A percentile compares a stretch with the other conserved stretches of the same genome.
Conservation (phyloP, 768 basidiomycete genomes). For the Kwoniella heveanensis region DNA sequence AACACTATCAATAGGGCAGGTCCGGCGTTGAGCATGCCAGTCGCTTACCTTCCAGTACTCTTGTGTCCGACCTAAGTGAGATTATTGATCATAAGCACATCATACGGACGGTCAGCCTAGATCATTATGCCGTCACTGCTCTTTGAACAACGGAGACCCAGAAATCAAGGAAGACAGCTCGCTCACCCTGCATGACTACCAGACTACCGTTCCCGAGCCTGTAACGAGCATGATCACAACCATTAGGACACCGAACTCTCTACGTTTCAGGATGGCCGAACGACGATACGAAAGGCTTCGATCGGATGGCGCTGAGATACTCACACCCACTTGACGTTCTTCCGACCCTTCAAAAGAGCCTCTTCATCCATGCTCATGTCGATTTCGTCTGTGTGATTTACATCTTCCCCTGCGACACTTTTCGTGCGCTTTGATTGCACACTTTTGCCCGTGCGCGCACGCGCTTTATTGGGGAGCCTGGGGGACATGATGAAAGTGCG, state of each 20-base stretch:
- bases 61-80: slow-evolving; percentile 56
- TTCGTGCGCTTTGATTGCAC: background rate
- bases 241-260: background rate
- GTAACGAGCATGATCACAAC: background rate
- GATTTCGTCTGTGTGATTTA: background rate
- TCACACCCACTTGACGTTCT: slow-evolving; percentile 48
- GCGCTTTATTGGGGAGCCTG: slow-evolving; percentile 27
- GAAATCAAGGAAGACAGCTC: no score
- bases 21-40: background rate
- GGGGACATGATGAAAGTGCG: slow-evolving; percentile 59
- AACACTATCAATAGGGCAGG: no score
- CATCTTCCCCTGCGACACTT: no score
- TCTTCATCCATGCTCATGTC: slow-evolving; percentile 13
- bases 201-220: slow-evolving; percentile 57
- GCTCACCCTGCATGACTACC: slow-evolving; percentile 58
- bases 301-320: slow-evolving; percentile 3
- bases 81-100: no score
- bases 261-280: no score
- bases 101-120: background rate
- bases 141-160: no score
- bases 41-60: slow-evolving; percentile 59
- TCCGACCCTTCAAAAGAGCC: slow-evolving; percentile 27
- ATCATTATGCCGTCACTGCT: no score
- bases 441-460: background rate
- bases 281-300: no score